Evolutionary conservation across 192 early-diverging fungal genomes (phyloP).

Genomic region (Mortierella alpina): DNA sequence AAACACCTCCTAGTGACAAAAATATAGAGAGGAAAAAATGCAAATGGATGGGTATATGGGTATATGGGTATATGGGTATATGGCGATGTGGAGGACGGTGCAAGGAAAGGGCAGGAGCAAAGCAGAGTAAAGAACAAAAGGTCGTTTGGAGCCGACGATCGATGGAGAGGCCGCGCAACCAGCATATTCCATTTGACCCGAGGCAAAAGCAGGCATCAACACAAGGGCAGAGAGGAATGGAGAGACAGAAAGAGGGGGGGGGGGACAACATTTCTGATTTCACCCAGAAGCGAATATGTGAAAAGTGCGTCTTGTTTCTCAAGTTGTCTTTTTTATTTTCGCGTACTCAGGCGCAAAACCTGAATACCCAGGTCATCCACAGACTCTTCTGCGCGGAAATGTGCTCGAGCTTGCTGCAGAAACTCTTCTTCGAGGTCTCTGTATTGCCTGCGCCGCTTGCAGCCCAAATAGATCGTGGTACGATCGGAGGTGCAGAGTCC

Average conservation of each 20-base stretch:
- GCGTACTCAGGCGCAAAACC: slow-evolving; percentile 10
- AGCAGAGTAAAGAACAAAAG: too few species aligned
- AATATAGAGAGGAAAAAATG: not conserved
- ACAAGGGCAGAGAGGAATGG: slow-evolving; percentile 11
- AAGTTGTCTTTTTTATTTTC: not conserved
- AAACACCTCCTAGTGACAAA: not conserved
- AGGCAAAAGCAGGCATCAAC: slow-evolving; percentile 14
- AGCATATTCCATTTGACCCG: slow-evolving; percentile 33
- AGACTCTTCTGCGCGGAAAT: slow-evolving; percentile 33
- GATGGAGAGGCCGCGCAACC: too few species aligned
- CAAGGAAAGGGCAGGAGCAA: too few species aligned
- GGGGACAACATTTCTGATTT: not conserved
- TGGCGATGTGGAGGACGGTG: too few species aligned
- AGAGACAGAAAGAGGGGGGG: not conserved
- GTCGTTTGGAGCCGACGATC: too few species aligned
- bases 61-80: too few species aligned
- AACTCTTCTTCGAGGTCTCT: slow-evolving; percentile 40
- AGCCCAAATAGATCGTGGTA: slow-evolving; percentile 57
- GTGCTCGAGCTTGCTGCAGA: slow-evolving; percentile 24
- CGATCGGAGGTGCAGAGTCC: slow-evolving; percentile 35
- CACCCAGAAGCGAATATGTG: not conserved
- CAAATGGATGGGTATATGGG: not conserved
- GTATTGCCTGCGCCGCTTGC: slow-evolving; percentile 54
- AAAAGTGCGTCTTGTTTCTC: not conserved
- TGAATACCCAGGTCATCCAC: slow-evolving; percentile 6